A percentile compares a stretch with the other conserved stretches of the same genome.
Evolutionary conservation across 2,329 filamentous ascomycete species (phyloP).

Genomic region (Pseudonectria buxi): DNA sequence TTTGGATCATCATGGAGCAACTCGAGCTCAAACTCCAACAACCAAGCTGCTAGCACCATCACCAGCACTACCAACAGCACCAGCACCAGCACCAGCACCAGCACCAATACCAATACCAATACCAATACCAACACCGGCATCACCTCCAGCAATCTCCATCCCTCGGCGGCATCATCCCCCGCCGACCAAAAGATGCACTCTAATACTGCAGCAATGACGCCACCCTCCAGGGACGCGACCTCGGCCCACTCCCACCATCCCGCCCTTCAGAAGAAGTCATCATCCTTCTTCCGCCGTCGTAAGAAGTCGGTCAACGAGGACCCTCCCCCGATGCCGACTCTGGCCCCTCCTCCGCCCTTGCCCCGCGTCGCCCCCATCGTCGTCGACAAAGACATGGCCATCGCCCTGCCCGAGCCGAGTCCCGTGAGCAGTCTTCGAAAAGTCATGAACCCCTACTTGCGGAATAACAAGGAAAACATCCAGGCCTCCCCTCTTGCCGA

Average conservation of each 20-base stretch:
- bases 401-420: conserved; percentile 41
- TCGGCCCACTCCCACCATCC: conserved; percentile 41
- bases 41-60: conserved; percentile 16
- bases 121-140: not conserved
- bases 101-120: not conserved
- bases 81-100: conserved; percentile 1
- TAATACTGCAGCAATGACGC: conserved; percentile 35
- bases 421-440: conserved; percentile 75
- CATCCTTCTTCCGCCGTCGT: conserved; percentile 86
- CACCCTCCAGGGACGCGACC: conserved; percentile 42
- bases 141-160: conserved; percentile 1
- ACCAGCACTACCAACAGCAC: no score
- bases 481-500: conserved; percentile 19
- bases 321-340: conserved; percentile 52
- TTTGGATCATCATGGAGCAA: conserved; percentile 66
- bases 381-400: conserved; percentile 24
- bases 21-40: conserved; percentile 15
- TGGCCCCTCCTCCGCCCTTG: conserved; percentile 35
- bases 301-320: conserved; percentile 83
- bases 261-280: conserved; percentile 78
- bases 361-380: conserved; percentile 31
- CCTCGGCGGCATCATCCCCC: conserved; percentile 26
- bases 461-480: conserved; percentile 21
- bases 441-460: conserved; percentile 81
- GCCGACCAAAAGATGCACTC: conserved; percentile 37